phyloP scores from a whole-genome alignment of 495 filamentous ascomycete species.

The Xeromyces bisporus region DNA sequence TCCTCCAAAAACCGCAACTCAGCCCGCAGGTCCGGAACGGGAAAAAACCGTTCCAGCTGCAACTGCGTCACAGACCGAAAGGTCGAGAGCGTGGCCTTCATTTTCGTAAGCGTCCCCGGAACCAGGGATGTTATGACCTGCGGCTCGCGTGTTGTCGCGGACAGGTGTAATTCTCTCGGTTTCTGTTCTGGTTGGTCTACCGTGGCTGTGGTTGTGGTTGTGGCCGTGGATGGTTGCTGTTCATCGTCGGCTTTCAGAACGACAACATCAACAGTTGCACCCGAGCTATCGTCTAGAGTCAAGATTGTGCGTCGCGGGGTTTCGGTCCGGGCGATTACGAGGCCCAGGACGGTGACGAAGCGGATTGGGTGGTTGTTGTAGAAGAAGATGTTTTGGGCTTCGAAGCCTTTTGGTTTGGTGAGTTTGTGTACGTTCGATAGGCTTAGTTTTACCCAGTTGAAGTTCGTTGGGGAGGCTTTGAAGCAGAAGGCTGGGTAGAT shows the following conservation, averaged over 20 bases:
- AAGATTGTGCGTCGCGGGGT: constrained; percentile 40
- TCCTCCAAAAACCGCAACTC: constrained; percentile 68
- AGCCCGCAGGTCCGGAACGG: constrained; percentile 45
- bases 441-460: constrained; percentile 66
- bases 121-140: constrained; percentile 34
- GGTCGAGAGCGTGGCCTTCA: constrained; percentile 52
- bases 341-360: constrained; percentile 62
- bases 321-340: constrained; percentile 60
- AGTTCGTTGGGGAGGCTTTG: constrained; percentile 63
- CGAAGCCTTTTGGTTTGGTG: constrained; percentile 39
- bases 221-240: constrained; percentile 3
- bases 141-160: constrained; percentile 12
- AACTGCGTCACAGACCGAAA: constrained; percentile 53
- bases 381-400: constrained; percentile 62
- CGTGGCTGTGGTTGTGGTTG: constrained; percentile 2
- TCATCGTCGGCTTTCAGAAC: constrained; percentile 11
- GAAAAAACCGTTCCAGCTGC: constrained; percentile 45
- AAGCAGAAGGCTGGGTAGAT: constrained; percentile 83
- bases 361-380: constrained; percentile 77
- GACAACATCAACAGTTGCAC: constrained; percentile 48
- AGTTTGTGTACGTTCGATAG: constrained; percentile 49
- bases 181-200: constrained; percentile 1
- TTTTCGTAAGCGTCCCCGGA: constrained; percentile 53
- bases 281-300: constrained; percentile 76
- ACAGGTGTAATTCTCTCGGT: constrained; percentile 6